Evolutionary conservation across 345 rosid species (phyloP).

Genomic region (Acer saccharum): DNA sequence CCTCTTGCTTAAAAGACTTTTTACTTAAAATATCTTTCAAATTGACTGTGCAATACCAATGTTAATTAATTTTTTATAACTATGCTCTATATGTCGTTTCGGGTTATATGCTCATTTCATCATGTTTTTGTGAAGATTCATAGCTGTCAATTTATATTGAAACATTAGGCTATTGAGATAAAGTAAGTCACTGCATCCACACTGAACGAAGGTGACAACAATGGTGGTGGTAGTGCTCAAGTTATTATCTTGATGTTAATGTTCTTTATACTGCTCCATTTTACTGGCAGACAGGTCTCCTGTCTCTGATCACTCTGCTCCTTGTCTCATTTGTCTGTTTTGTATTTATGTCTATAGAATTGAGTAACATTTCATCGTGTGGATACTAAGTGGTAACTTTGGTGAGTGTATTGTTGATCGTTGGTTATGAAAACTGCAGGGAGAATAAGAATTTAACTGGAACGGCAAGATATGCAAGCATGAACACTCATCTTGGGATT

Average conservation of each 20-base stretch:
- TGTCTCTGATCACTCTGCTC: not conserved
- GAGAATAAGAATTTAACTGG: constrained; percentile 97
- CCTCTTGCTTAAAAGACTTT: not conserved
- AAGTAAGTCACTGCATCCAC: not conserved
- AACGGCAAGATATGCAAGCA: constrained; percentile 99
- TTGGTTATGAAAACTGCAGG: constrained; percentile 41
- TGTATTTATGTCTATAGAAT: not conserved
- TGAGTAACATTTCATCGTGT: not conserved
- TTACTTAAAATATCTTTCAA: not conserved
- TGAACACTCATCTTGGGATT: constrained; percentile 98
- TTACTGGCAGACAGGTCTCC: not conserved
- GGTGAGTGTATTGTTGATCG: not conserved
- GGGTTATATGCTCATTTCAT: not conserved
- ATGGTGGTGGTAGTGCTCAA: not conserved
- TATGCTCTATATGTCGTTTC: not conserved
- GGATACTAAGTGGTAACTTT: constrained; percentile 6
- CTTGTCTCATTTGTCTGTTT: not conserved
- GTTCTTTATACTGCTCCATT: not conserved
- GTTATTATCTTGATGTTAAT: not conserved
- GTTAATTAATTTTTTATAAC: not conserved
- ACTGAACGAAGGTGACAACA: not conserved
- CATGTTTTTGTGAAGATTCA: not conserved
- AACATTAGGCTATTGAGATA: not conserved
- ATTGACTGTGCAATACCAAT: not conserved
- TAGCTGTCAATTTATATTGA: not conserved